Base-by-base conservation (phyloP, 106 monocot genomes). In the Ottelia alismoides region DNA sequence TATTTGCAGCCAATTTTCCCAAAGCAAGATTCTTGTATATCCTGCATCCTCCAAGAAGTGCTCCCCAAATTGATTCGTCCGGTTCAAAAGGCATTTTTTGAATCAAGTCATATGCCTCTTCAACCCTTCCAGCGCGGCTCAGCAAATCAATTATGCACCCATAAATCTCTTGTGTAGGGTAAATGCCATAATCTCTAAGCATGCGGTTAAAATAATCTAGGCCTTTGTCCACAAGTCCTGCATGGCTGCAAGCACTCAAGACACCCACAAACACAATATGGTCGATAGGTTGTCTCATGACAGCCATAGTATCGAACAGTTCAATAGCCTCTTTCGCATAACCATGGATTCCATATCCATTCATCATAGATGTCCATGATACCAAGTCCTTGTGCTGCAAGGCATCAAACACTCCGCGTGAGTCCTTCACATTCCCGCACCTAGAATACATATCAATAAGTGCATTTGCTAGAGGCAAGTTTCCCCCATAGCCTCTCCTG, bases 391-490 rank as follows among this genome's bases (percentile, higher is more conserved):
- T 83, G 2, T 28, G 22, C 27, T 11, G 0, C 73, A 80, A 83
- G 55, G 55, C 72, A 28, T 65, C 25, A n/a, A 93, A 93, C 10
- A 80, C 53, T 40, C 32, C 73, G 1, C 49, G 25, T 12, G 87
- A 63, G 25, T 72, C 65, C 2, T 26, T 25, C 11, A 83, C 58
- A 22, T 31, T 58, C n/a, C 87, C 87, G 55, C 87, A 92, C 59
- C 87, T 92, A 22, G 75, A 63, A 56, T 92, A 87, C 87, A 87
- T 80, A 63, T 93, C 75, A 28, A 93, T 31, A 3, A 93, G 75
- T 0, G 87, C 71, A 69, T 83, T 93, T 18, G 56, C 27, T 26
- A 81, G 19, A 20, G 68, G 66, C 1, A 61, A 56, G 65, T 83
- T 83, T 9, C 46, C 61, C 11, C 18, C 28, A 26, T 60, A 74